Conservation (phyloP, 768 basidiomycete species). For the Suillus cothurnatus region DNA sequence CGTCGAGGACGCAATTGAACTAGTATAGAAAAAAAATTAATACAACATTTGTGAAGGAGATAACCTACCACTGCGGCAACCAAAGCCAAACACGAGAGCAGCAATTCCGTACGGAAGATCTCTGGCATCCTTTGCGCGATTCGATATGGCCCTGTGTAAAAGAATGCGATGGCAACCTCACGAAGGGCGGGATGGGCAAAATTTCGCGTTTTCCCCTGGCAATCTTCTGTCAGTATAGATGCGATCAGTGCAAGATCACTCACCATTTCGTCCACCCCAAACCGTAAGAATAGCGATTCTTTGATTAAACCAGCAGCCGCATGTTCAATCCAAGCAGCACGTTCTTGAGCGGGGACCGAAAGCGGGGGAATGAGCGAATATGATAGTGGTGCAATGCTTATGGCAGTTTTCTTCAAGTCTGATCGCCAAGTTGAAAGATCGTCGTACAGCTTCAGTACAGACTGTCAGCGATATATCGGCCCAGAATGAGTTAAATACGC, state of each 20-base stretch:
- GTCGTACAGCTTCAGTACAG: no score
- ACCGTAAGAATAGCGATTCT: no score
- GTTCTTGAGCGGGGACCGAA: no score
- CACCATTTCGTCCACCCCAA: neutral
- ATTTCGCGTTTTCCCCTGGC: neutral
- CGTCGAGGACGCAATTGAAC: neutral
- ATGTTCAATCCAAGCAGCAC: no score
- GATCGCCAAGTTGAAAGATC: no score
- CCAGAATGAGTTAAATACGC: no score
- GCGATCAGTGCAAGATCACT: neutral
- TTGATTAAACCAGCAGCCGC: neutral
- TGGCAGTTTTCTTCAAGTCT: no score
- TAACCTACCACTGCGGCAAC: neutral
- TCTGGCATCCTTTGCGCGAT: neutral
- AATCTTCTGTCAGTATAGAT: neutral
- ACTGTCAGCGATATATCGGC: no score
- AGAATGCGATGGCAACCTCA: neutral
- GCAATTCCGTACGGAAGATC: neutral
- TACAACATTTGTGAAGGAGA: no score
- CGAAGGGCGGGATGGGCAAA: neutral
- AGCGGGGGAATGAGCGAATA: no score
- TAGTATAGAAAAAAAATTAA: no score
- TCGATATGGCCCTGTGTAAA: neutral
- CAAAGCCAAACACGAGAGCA: neutral
- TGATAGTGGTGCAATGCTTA: no score